These are phyloP conservation scores for Tolypocladium cylindrosporum DNA, from an alignment of 2,329 filamentous ascomycete genomes.

Conservation along the genomic window DNA sequence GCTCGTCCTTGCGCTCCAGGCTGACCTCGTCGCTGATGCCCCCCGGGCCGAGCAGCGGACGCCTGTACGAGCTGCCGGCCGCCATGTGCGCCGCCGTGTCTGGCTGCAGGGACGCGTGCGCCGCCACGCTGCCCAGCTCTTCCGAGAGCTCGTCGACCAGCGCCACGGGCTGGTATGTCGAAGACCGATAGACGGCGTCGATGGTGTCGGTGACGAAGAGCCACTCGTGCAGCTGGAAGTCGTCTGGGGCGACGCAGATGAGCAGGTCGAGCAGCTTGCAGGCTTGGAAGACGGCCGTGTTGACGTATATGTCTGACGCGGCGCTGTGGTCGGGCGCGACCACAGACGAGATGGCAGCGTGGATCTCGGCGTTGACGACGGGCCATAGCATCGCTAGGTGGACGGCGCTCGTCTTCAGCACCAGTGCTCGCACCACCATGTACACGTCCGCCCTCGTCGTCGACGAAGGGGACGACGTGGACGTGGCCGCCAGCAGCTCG, in stretches of 20 bases:
- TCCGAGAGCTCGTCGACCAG: slow-evolving; percentile 80
- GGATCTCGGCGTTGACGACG: slow-evolving; percentile 75
- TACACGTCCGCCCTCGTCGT: slow-evolving; percentile 82
- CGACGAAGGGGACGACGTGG: slow-evolving; percentile 85
- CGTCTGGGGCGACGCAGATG: slow-evolving; percentile 79
- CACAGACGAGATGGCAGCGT: slow-evolving; percentile 67
- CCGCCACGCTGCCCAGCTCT: slow-evolving; percentile 45
- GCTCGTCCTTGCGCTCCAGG: slow-evolving; percentile 52
- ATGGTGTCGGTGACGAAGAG: slow-evolving; percentile 95
- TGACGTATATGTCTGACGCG: slow-evolving; percentile 63
- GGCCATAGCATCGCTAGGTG: slow-evolving; percentile 86
- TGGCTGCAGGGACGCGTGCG: slow-evolving; percentile 20
- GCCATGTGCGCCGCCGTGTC: slow-evolving; percentile 27
- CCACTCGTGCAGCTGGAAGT: slow-evolving; percentile 98
- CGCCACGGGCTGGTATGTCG: slow-evolving; percentile 58
- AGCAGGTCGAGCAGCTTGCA: slow-evolving; percentile 89
- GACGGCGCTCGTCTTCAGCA: slow-evolving; percentile 67
- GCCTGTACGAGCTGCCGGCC: slow-evolving; percentile 24
- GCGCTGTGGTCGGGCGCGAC: slow-evolving; percentile 54
- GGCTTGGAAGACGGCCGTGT: slow-evolving; percentile 71
- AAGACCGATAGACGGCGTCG: slow-evolving; percentile 80
- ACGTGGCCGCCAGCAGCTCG: slow-evolving; percentile 74
- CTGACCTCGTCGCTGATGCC: slow-evolving; percentile 45
- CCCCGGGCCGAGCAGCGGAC: slow-evolving; percentile 40
- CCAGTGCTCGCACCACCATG: slow-evolving; percentile 73